A percentile compares a stretch with the other conserved stretches of the same genome.
Evolutionary conservation across 2,329 filamentous ascomycete genomes (phyloP).

Genomic region (Nakataea oryzae): DNA sequence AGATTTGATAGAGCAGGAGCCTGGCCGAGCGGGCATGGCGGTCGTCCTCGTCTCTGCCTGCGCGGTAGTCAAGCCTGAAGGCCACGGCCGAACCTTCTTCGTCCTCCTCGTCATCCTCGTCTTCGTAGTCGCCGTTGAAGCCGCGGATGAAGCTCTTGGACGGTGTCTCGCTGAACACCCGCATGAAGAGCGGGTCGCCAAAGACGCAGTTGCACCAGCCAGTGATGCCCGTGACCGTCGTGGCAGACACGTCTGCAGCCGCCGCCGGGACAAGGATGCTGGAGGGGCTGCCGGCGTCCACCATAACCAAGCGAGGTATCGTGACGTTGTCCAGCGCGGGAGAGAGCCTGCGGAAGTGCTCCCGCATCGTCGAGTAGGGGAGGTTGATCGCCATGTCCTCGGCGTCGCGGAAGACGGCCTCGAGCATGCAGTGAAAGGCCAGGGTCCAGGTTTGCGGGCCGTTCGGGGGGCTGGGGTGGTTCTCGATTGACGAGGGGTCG

Average conservation of each 20-base stretch:
- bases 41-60: constrained; percentile 18
- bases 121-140: constrained; percentile 22
- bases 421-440: constrained; percentile 46
- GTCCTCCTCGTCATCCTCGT: not conserved
- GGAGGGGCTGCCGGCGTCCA: constrained; percentile 38
- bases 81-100: too few relatives aligned
- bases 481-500: not conserved
- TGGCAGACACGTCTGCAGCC: not conserved
- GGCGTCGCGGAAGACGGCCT: constrained; percentile 45
- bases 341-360: constrained; percentile 37
- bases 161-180: constrained; percentile 33
- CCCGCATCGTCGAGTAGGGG: constrained; percentile 43
- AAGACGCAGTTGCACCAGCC: constrained; percentile 51
- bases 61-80: not conserved
- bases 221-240: constrained; percentile 34
- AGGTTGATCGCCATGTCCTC: constrained; percentile 49
- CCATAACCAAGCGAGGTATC: constrained; percentile 39
- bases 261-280: constrained; percentile 33
- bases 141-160: constrained; percentile 35
- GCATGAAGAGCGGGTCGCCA: constrained; percentile 46
- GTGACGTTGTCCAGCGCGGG: constrained; percentile 41
- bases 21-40: constrained; percentile 29
- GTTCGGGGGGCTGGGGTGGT: constrained; percentile 8
- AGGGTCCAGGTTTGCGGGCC: constrained; percentile 44
- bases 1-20: constrained; percentile 46